Conservation (phyloP, 305 asterid genomes). For the Rubia tinctorum region DNA sequence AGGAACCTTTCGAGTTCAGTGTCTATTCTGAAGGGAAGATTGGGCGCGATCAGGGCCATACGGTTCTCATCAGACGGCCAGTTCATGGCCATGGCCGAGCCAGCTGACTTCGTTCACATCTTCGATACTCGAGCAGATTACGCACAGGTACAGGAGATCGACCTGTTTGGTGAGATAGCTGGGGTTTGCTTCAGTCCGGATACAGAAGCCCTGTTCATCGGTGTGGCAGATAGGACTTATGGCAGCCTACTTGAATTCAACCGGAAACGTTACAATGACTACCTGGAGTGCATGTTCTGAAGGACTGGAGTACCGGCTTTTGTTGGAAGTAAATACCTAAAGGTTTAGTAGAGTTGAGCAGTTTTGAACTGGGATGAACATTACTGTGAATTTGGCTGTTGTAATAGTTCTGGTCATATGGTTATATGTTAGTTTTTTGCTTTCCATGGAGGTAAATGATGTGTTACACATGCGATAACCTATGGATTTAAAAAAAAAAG, state of each 20-base stretch:
- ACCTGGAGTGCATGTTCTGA: conserved; percentile 31
- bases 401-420: background rate
- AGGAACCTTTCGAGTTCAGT: conserved; percentile 57
- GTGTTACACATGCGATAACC: too few species aligned
- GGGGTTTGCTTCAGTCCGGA: conserved; percentile 77
- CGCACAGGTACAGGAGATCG: conserved; percentile 52
- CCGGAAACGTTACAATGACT: conserved; percentile 30
- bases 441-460: too few species aligned
- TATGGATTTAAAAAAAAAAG: too few species aligned
- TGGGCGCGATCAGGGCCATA: conserved; percentile 68
- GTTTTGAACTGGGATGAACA: background rate
- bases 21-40: conserved; percentile 53
- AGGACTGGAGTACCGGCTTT: background rate
- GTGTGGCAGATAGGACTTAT: conserved; percentile 64
- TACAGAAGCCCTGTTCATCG: conserved; percentile 61
- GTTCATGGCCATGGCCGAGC: conserved; percentile 77
- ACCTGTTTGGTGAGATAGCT: conserved; percentile 75
- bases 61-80: conserved; percentile 65
- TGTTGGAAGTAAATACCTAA: background rate
- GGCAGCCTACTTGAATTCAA: conserved; percentile 74
- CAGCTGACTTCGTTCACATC: conserved; percentile 75
- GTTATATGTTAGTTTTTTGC: too few species aligned
- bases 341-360: conserved; percentile 3
- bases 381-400: background rate
- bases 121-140: conserved; percentile 49